A percentile compares a stretch with the other conserved stretches of the same genome.
Evolutionary conservation across 2,329 filamentous ascomycete genomes (phyloP).

Genomic region (Coniosporium tulheliwenetii): DNA sequence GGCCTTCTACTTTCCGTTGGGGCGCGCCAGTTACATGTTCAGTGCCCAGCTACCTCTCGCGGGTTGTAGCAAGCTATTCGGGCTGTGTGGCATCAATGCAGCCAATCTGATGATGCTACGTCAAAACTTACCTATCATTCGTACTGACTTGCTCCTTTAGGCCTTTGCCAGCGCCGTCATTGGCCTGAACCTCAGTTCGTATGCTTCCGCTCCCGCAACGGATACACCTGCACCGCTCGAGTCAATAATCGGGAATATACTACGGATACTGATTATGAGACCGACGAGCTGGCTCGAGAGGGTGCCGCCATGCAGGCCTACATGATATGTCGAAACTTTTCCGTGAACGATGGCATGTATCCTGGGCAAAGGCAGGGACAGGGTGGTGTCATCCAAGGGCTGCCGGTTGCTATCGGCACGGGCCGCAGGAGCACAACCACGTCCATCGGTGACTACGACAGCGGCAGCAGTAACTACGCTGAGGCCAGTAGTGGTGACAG

Average conservation of each 20-base stretch:
- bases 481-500: slow-evolving; percentile 32
- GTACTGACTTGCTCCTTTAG: slow-evolving; percentile 28
- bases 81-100: too few relatives aligned
- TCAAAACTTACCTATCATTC: slow-evolving; percentile 14
- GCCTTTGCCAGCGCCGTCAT: slow-evolving; percentile 83
- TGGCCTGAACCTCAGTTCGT: slow-evolving; percentile 89
- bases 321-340: slow-evolving; percentile 96
- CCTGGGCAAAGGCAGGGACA: slow-evolving; percentile 39
- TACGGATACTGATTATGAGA: slow-evolving; percentile 73
- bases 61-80: too few relatives aligned
- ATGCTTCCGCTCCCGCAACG: slow-evolving; percentile 55
- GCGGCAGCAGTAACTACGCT: slow-evolving; percentile 24
- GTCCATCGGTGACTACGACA: slow-evolving; percentile 30
- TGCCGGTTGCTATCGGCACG: slow-evolving; percentile 48
- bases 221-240: slow-evolving; percentile 78
- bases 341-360: slow-evolving; percentile 86
- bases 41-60: too few relatives aligned
- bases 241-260: slow-evolving; percentile 96
- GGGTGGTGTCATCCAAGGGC: slow-evolving; percentile 38
- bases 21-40: too few relatives aligned
- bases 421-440: slow-evolving; percentile 34
- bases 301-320: slow-evolving; percentile 92
- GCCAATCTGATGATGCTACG: too few relatives aligned
- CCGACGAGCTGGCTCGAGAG: slow-evolving; percentile 71
- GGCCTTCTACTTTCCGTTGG: too few relatives aligned